These are phyloP conservation scores for Yarrowia yakushimensis DNA, from an alignment of 805 yeast species.

Conservation along the genomic window DNA sequence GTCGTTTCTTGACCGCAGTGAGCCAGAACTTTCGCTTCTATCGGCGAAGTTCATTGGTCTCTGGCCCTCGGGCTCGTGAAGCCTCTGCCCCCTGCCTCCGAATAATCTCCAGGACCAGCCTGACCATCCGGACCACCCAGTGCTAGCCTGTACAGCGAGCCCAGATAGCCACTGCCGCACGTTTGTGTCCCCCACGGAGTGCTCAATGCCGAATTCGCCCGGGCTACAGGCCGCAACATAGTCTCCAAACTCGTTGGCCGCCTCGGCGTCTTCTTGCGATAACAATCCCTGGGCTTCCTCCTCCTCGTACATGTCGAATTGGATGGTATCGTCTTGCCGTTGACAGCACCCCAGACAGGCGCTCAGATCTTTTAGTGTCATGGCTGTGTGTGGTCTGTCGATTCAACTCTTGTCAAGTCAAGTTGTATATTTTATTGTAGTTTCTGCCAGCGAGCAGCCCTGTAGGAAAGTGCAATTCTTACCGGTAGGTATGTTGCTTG, in stretches of 20 bases:
- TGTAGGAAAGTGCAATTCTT: background rate
- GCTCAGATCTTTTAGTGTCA: background rate
- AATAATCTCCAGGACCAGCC: slow-evolving; percentile 18
- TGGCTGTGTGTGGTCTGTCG: background rate
- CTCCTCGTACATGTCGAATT: slow-evolving; percentile 22
- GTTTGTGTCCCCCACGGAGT: slow-evolving; percentile 6
- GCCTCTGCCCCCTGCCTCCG: background rate
- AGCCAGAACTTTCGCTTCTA: slow-evolving; percentile 11
- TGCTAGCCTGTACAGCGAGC: background rate
- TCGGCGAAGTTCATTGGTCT: background rate
- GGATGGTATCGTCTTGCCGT: background rate
- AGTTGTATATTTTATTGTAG: background rate
- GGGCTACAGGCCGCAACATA: background rate
- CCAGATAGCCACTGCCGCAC: slow-evolving; percentile 13
- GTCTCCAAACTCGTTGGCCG: slow-evolving; percentile 21
- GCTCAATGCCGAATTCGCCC: slow-evolving; percentile 13
- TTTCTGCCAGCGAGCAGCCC: background rate
- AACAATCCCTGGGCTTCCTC: slow-evolving; percentile 2
- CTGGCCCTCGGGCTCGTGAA: background rate
- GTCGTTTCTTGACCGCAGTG: background rate
- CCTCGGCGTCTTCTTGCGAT: slow-evolving; percentile 10
- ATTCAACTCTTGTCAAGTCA: background rate
- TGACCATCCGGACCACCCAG: slow-evolving; percentile 4
- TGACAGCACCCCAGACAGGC: slow-evolving; percentile 4
- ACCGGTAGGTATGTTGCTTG: background rate